Evolutionary conservation across 75 land plant genomes (phyloP), one percentile per base, ranked within the genome.

Genomic region (Picea glauca): DNA sequence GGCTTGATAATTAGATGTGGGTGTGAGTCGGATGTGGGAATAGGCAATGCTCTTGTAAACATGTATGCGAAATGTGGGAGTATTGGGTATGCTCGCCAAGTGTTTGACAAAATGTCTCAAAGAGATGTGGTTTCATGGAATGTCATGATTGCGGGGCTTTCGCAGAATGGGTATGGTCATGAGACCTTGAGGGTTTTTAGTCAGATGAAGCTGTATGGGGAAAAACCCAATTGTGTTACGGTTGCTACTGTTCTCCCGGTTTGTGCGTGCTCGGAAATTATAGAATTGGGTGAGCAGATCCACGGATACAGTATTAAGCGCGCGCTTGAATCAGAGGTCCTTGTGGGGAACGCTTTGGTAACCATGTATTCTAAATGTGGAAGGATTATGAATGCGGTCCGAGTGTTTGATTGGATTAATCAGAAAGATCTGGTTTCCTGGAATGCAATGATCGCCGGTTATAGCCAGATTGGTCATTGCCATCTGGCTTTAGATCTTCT

Each of bases 401-500:
- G 20, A 26, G 50, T 91, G 56, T 91, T 91, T 80, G 84, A 83
- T 66, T 17, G 14, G 20, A 80, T 80, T 58, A 63, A 77, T 83
- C 1, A 6, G 8, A 80, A 81, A 64, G 87, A 92, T 81, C 87
- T 80, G 46, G 85, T 88, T 64, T 85, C 93, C 0, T 92, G 93
- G 90, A 90, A 82, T 38, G 80, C 92, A 23, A 88, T 92, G 90
- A 88, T 92, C 74, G 83, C 91, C 18, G 94, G 94, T 38, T 93
- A 85, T 81, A 83, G 60, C 0, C 76, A 88, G 73, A 85, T 84
- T 83, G 89, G 86, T 18, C 31, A 46, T 54, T 80, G 62, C 50
- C 13, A 4, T 43, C 80, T 83, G 17, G 90, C 85, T 15, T 74
- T 88, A 75, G 83, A 82, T 30, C 67, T 84, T 14, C 82, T 86